phyloP scores from a whole-genome alignment of 495 filamentous ascomycete species.

The Penicillium lagena region DNA sequence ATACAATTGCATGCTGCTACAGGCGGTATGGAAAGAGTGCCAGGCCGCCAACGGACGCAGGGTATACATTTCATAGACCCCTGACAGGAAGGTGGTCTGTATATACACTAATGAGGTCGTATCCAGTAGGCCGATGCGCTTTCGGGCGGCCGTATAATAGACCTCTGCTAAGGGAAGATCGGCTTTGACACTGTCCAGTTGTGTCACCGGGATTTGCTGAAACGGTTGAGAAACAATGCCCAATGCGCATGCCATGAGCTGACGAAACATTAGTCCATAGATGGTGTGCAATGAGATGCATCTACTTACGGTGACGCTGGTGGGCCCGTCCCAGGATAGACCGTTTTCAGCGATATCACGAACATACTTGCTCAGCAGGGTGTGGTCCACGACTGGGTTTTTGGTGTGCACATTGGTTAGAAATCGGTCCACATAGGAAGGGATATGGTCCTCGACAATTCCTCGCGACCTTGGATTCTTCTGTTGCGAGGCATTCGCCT shows the following conservation, averaged over 20 bases:
- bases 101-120: conserved; percentile 11
- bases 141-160: conserved; percentile 4
- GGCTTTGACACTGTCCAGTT: neutral
- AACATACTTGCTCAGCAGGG: conserved; percentile 11
- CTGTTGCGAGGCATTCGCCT: neutral
- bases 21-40: conserved; percentile 16
- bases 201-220: neutral
- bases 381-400: conserved; percentile 25
- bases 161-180: neutral
- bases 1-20: too few species aligned
- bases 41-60: conserved; percentile 12
- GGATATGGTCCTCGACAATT: neutral
- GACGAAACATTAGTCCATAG: neutral
- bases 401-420: conserved; percentile 27
- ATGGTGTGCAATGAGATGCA: neutral
- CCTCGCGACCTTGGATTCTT: neutral
- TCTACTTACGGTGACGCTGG: conserved; percentile 15
- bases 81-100: conserved; percentile 15
- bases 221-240: conserved; percentile 6
- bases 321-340: conserved; percentile 18
- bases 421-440: conserved; percentile 14
- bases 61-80: conserved; percentile 15
- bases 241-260: conserved; percentile 11
- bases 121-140: conserved; percentile 7
- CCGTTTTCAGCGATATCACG: conserved; percentile 11